Conservation (phyloP, 306 rosid genomes). For the Rosa persica region DNA sequence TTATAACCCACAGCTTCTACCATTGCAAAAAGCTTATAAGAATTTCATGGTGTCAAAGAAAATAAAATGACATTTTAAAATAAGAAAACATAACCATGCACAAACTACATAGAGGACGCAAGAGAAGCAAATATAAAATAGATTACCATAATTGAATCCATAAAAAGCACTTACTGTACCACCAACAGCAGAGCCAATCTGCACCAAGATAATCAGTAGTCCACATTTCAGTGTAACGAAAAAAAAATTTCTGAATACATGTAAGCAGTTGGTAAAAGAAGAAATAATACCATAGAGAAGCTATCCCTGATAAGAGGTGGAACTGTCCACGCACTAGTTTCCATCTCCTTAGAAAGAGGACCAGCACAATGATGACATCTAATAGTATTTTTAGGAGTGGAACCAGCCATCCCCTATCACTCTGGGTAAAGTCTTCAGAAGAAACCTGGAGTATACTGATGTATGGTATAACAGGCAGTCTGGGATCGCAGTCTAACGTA, state of each 20-base stretch:
- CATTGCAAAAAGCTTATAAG: background rate
- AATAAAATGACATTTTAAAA: background rate
- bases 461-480: background rate
- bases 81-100: background rate
- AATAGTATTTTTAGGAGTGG: slow-evolving; percentile 16
- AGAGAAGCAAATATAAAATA: background rate
- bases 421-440: background rate
- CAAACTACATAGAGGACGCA: background rate
- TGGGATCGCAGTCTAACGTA: background rate
- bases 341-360: slow-evolving; percentile 77
- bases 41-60: background rate
- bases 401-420: slow-evolving; percentile 17
- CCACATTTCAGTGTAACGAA: background rate
- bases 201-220: slow-evolving; percentile 3
- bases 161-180: slow-evolving; percentile 91
- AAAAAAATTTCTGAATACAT: background rate
- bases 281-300: slow-evolving; percentile 70
- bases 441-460: background rate
- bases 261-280: background rate
- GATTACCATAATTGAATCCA: slow-evolving; percentile 85
- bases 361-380: slow-evolving; percentile 87
- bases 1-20: background rate
- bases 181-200: slow-evolving; percentile 97
- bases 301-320: slow-evolving; percentile 74
- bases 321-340: slow-evolving; percentile 74